Base-by-base conservation (phyloP, 371 early-diverging fungal genomes). In the Saksenaea oblongispora region DNA sequence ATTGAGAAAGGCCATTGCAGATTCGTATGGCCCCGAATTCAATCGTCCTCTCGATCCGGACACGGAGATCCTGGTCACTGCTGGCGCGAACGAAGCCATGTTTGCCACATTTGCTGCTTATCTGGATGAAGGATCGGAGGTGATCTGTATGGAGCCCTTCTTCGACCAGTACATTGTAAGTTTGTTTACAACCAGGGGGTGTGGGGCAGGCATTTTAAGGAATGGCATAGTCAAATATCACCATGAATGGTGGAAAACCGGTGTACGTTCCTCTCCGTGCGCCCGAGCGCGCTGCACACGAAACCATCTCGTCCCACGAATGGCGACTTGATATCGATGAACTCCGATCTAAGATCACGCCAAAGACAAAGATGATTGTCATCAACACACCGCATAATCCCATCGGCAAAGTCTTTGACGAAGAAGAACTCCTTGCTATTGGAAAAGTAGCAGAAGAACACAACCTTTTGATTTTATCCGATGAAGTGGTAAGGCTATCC, bases 361-460 rank as follows among this genome's bases (percentile, higher is more conserved):
- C 86, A 4, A 82, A 82, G 42, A 94, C 96, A 44, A 94, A 93
- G 83, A 89, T 95, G 67, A 84, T 97, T 62, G 90, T 98, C 7
- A 63, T 98, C 72, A 98, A 97, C 75, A 98, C 96, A 24, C 98
- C 98, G 27, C 94, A 98, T 78, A 98, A 98, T 74, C 98, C 98
- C 5, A 86, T 96, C 15, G 95, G 95, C 24, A 91, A 93, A 67
- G 90, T 91, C 22, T 97, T 94, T 72, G 83, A 88, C 15, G 83
- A 88, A 51, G 82, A 87, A 15, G 98, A 98, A 71, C 78, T 98
- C 41, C 70, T 74, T 58, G 87, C 81, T 35, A 92, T 98, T 64
- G 95, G 92, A 15, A 73, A 81, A 34, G 73, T 98, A 15, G 96
- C 95, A 5, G 75, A 72, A 44, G 87, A 92, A 64, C 84, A 91